These are phyloP conservation scores for Colletotrichum cuscutae DNA, from an alignment of 2,329 filamentous ascomycete species.

Conservation along the genomic window DNA sequence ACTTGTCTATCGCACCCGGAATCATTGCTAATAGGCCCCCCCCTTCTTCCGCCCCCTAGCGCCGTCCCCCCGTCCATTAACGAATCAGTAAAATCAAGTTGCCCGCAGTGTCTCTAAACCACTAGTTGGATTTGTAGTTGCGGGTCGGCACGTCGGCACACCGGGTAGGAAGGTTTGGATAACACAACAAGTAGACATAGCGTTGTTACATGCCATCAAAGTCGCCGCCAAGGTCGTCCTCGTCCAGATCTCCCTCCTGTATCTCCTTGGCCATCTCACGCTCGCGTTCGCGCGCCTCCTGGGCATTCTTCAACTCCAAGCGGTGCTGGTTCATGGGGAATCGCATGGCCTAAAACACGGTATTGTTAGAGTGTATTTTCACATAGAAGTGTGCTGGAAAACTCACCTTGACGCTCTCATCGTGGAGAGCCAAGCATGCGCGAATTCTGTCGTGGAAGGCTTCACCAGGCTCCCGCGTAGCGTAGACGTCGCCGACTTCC, in stretches of 20 bases:
- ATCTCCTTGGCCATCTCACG: constrained; percentile 99
- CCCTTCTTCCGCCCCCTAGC: constrained; percentile 1
- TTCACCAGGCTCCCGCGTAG: constrained; percentile 93
- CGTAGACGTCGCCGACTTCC: constrained; percentile 94
- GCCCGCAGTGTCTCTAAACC: constrained; percentile 7
- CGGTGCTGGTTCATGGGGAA: constrained; percentile 99
- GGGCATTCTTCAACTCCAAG: constrained; percentile 95
- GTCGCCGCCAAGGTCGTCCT: constrained; percentile 94
- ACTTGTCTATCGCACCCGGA: constrained; percentile 27
- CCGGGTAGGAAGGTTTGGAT: constrained; percentile 16
- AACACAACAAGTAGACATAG: constrained; percentile 26
- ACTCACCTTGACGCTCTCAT: constrained; percentile 94
- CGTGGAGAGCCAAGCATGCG: constrained; percentile 90
- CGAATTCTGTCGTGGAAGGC: constrained; percentile 97
- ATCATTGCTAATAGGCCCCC: constrained; percentile 1
- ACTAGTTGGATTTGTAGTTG: constrained; percentile 12
- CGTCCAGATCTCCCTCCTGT: constrained; percentile 95
- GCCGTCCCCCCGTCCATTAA: constrained; percentile 12
- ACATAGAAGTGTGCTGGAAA: neutral
- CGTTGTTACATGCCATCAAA: constrained; percentile 88
- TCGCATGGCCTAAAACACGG: constrained; percentile 80
- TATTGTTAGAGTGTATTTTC: constrained; percentile 39
- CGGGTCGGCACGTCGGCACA: neutral
- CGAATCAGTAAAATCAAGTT: constrained; percentile 4
- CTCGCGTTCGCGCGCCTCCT: constrained; percentile 97